Conservation (phyloP, 345 rosid genomes). For the Psidium friedrichsthalianum region DNA sequence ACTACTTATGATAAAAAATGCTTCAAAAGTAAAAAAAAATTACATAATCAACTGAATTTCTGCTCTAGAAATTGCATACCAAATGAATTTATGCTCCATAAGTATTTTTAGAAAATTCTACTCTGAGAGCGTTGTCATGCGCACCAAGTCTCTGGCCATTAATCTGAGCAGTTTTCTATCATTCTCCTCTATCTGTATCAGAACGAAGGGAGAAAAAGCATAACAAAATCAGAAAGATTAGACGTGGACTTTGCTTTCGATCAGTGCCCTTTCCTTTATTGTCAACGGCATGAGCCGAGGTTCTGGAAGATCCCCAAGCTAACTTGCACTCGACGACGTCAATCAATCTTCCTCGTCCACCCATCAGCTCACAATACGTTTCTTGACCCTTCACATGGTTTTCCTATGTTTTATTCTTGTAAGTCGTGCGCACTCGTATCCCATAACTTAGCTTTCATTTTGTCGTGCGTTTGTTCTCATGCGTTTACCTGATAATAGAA, state of each 20-base stretch:
- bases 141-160: neutral
- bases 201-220: neutral
- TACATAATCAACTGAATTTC: too few species aligned
- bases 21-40: too few species aligned
- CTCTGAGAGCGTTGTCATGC: too few species aligned
- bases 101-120: too few species aligned
- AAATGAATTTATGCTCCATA: too few species aligned
- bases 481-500: too few species aligned
- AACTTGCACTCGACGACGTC: neutral
- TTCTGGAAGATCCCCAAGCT: neutral
- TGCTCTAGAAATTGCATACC: too few species aligned
- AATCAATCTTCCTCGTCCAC: neutral
- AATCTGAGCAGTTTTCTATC: neutral
- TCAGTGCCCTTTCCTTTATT: neutral
- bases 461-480: neutral
- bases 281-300: neutral
- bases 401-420: too few species aligned
- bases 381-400: neutral
- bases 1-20: too few species aligned
- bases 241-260: rapidly evolving
- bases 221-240: neutral
- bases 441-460: too few species aligned
- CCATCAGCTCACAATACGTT: neutral
- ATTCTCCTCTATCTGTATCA: neutral
- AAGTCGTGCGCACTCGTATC: too few species aligned